Conservation (phyloP, 106 monocot genomes). For the Acorus calamus region DNA sequence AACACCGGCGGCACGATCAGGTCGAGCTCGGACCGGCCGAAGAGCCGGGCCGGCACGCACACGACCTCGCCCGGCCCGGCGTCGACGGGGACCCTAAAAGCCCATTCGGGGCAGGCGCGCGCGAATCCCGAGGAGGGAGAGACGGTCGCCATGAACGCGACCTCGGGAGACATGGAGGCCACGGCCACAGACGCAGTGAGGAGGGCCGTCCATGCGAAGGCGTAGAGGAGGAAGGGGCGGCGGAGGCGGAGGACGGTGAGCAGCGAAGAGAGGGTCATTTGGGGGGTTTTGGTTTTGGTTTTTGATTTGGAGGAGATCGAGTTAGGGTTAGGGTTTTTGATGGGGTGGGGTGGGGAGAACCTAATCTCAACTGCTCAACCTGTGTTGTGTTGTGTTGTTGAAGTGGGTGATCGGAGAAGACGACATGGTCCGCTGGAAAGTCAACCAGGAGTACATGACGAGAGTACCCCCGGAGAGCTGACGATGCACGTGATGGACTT, state of each 20-base stretch:
- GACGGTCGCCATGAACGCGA: constrained; percentile 53
- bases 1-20: constrained; percentile 60
- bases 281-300: too few species aligned
- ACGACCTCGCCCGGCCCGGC: constrained; percentile 30
- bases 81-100: constrained; percentile 24
- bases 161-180: constrained; percentile 48
- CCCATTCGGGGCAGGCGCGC: constrained; percentile 9
- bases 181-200: constrained; percentile 36
- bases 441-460: too few species aligned
- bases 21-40: constrained; percentile 40
- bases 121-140: constrained; percentile 23
- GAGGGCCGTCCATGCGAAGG: constrained; percentile 35
- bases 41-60: constrained; percentile 48
- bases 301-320: too few species aligned
- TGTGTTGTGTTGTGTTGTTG: too few species aligned
- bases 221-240: constrained; percentile 31
- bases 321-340: too few species aligned
- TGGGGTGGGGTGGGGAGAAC: too few species aligned
- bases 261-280: constrained; percentile 10
- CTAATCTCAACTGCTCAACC: too few species aligned
- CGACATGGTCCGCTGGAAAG: too few species aligned
- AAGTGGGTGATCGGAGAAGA: too few species aligned
- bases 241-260: constrained; percentile 5
- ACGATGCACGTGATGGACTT: too few species aligned
- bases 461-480: too few species aligned